phyloP scores from a whole-genome alignment of 805 yeast species.

The Saturnispora diversa region DNA sequence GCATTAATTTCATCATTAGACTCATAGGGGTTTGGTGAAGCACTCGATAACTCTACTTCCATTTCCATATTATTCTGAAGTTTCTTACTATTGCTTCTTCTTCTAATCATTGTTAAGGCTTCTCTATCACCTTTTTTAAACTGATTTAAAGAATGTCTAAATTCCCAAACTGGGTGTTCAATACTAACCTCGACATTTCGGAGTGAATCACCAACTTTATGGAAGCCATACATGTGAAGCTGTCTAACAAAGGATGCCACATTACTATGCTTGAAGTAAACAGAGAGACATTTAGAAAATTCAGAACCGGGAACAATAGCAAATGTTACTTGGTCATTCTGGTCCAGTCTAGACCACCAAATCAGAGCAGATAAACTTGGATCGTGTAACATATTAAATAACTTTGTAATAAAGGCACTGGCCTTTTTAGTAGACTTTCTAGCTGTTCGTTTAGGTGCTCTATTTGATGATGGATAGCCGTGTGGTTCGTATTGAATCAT shows the following conservation, averaged over 20 bases:
- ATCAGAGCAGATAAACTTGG: slow-evolving; percentile 43
- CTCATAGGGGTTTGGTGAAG: not conserved
- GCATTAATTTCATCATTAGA: not conserved
- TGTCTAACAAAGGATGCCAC: slow-evolving; percentile 91
- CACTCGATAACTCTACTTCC: not conserved
- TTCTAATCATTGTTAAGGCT: slow-evolving; percentile 37
- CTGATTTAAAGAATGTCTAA: slow-evolving; percentile 44
- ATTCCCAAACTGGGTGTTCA: slow-evolving; percentile 39
- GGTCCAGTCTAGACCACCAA: slow-evolving; percentile 51
- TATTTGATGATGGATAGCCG: not conserved
- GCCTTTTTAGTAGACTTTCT: slow-evolving; percentile 29
- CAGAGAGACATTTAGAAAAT: slow-evolving; percentile 52
- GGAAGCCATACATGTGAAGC: slow-evolving; percentile 94
- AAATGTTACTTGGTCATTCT: slow-evolving; percentile 44
- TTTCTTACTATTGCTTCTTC: slow-evolving; percentile 26
- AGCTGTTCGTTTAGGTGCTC: slow-evolving; percentile 1
- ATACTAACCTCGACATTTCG: slow-evolving; percentile 14
- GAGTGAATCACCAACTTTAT: slow-evolving; percentile 53
- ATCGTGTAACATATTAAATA: slow-evolving; percentile 56
- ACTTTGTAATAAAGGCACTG: slow-evolving; percentile 57
- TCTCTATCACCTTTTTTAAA: slow-evolving; percentile 42
- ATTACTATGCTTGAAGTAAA: slow-evolving; percentile 88
- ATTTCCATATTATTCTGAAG: not conserved
- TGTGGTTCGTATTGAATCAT: slow-evolving; percentile 2
- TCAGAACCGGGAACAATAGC: slow-evolving; percentile 58